Percentiles rank a stretch among this genome's conserved stretches.
These are phyloP conservation scores for Cymbopogon citratus DNA, from an alignment of 176 grass and related monocot genomes.

Conservation along the genomic window DNA sequence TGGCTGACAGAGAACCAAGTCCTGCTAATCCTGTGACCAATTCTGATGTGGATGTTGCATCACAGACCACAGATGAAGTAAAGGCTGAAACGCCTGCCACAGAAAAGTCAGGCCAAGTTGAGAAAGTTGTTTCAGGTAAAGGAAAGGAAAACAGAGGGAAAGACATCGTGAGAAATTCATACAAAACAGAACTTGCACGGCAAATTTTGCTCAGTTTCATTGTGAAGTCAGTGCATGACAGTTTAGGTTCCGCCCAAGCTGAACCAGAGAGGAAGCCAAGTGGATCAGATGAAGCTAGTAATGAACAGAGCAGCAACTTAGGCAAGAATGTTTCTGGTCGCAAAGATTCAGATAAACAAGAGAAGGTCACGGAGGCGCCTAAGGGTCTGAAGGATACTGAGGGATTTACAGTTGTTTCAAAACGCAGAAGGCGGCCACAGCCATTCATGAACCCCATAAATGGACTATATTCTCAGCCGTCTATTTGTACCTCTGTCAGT, in stretches of 20 bases:
- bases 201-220: conserved; percentile 97
- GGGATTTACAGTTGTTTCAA: conserved; percentile 85
- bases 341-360: conserved; percentile 33
- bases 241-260: conserved; percentile 41
- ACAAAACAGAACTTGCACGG: conserved; percentile 82
- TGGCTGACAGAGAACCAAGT: conserved; percentile 26
- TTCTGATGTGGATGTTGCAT: conserved; percentile 1
- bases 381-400: conserved; percentile 65
- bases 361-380: conserved; percentile 1
- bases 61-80: conserved; percentile 15
- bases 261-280: conserved; percentile 31
- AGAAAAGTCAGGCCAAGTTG: conserved; percentile 38
- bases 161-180: conserved; percentile 30
- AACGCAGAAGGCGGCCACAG: conserved; percentile 68
- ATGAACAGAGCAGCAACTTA: conserved; percentile 32
- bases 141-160: conserved; percentile 52
- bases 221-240: conserved; percentile 75
- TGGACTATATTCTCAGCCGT: conserved; percentile 71
- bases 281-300: conserved; percentile 38
- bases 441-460: conserved; percentile 59
- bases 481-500: conserved; percentile 75
- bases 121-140: conserved; percentile 40
- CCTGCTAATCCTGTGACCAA: conserved; percentile 25
- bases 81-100: conserved; percentile 2
- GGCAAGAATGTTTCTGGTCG: conserved; percentile 2